Evolutionary conservation across 2,329 filamentous ascomycete genomes (phyloP).

Genomic region (Colletotrichum somersetense): DNA sequence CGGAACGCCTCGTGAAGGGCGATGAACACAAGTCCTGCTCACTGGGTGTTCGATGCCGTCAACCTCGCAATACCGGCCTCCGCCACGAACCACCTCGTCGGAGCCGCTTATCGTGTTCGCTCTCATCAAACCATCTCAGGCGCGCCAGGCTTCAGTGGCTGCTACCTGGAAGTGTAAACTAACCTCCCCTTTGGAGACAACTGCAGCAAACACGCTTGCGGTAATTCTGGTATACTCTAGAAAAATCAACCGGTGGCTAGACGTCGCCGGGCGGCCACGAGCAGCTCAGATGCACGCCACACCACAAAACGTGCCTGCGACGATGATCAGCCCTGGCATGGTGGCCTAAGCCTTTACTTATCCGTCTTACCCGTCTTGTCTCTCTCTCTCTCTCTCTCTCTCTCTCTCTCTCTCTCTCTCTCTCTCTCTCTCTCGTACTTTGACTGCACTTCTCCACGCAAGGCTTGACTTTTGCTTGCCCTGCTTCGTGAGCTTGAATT

Average conservation of each 20-base stretch:
- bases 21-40: slow-evolving; percentile 11
- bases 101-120: slow-evolving; percentile 6
- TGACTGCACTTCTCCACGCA: slow-evolving; percentile 14
- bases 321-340: slow-evolving; percentile 30
- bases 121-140: slow-evolving; percentile 3
- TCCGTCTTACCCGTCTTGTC: slow-evolving; percentile 36
- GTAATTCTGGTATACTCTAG: not conserved
- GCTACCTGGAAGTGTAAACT: not conserved
- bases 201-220: not conserved
- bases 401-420: slow-evolving; percentile 6
- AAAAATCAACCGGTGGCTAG: slow-evolving; percentile 4
- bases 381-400: slow-evolving; percentile 5
- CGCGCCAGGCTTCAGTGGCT: not conserved
- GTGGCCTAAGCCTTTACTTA: slow-evolving; percentile 26
- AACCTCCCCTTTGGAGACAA: not conserved
- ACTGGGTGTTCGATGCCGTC: slow-evolving; percentile 25
- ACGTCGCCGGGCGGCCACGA: slow-evolving; percentile 9
- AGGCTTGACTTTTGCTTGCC: slow-evolving; percentile 16
- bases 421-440: slow-evolving; percentile 3
- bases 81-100: slow-evolving; percentile 31
- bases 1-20: slow-evolving; percentile 9
- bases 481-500: slow-evolving; percentile 30
- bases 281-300: not conserved
- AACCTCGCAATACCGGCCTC: slow-evolving; percentile 14
- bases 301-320: slow-evolving; percentile 26